A percentile compares a stretch with the other conserved stretches of the same genome.
Evolutionary conservation across 768 basidiomycete genomes (phyloP).

Genomic region (Tubosaeta brunneosetosa): DNA sequence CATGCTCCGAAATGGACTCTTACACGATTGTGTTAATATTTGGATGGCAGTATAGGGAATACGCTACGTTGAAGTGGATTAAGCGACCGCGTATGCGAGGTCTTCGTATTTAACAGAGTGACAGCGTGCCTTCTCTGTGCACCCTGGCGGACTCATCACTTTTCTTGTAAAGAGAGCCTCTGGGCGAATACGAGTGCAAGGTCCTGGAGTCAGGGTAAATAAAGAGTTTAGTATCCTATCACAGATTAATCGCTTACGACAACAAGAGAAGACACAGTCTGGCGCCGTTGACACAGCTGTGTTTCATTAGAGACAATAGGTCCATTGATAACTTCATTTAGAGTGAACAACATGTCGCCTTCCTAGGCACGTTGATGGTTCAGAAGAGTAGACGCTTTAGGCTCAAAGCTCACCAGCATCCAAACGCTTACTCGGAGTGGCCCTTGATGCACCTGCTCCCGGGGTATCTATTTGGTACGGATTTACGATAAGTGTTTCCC

Average conservation of each 20-base stretch:
- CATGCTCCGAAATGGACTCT: no score
- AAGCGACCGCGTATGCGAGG: neutral
- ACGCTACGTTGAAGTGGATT: slow-evolving; percentile 8
- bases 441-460: neutral
- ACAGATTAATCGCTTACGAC: slow-evolving; percentile 15
- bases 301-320: neutral
- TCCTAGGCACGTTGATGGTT: slow-evolving; percentile 10
- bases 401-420: slow-evolving; percentile 4
- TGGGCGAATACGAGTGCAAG: slow-evolving; percentile 17
- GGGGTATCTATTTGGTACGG: slow-evolving; percentile 6
- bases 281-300: slow-evolving; percentile 5
- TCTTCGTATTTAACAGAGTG: neutral
- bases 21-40: neutral
- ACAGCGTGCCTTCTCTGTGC: neutral
- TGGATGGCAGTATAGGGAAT: neutral
- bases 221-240: slow-evolving; percentile 1
- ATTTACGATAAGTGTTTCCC: slow-evolving; percentile 4
- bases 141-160: neutral
- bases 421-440: neutral
- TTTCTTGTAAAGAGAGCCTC: neutral
- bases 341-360: neutral
- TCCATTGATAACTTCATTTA: slow-evolving; percentile 8
- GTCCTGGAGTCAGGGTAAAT: slow-evolving; percentile 11
- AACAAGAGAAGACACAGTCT: slow-evolving; percentile 19
- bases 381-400: neutral